Evolutionary conservation across 2,329 filamentous ascomycete species (phyloP).

Genomic region (Botryotinia globosa): DNA sequence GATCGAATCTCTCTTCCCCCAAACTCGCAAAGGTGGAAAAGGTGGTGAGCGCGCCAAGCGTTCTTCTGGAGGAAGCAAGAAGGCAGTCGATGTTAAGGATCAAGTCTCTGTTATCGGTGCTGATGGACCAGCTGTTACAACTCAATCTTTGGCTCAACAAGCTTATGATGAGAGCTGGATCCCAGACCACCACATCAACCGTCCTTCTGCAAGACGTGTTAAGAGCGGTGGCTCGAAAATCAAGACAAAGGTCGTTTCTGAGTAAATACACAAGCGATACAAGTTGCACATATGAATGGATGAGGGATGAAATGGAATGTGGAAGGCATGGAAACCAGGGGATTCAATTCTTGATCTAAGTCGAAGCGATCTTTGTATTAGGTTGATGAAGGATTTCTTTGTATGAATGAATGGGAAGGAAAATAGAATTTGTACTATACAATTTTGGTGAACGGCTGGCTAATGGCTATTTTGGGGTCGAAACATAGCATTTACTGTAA

Average conservation of each 20-base stretch:
- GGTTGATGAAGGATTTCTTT: neutral
- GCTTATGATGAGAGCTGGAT: conserved; percentile 40
- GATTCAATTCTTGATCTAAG: neutral
- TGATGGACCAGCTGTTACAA: conserved; percentile 42
- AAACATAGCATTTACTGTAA: conserved; percentile 8
- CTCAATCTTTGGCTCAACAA: conserved; percentile 34
- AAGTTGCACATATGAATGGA: conserved; percentile 1
- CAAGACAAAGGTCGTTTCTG: conserved; percentile 27
- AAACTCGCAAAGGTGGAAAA: conserved; percentile 60
- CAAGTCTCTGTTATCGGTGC: conserved; percentile 65
- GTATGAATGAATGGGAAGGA: neutral
- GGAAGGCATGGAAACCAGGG: neutral
- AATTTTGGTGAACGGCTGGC: conserved; percentile 5
- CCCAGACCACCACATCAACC: conserved; percentile 71
- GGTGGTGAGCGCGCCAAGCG: conserved; percentile 50
- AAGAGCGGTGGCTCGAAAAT: conserved; percentile 49
- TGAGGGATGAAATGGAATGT: neutral
- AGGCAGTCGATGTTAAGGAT: conserved; percentile 52
- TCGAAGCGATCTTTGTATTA: neutral
- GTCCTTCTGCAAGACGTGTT: conserved; percentile 68
- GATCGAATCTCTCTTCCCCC: conserved; percentile 93
- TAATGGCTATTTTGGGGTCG: neutral
- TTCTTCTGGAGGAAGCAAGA: conserved; percentile 62
- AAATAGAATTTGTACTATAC: conserved; percentile 19
- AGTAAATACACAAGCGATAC: conserved; percentile 2